phyloP scores from a whole-genome alignment of 2,329 filamentous ascomycete species.

The Pseudocercospora fuligena region DNA sequence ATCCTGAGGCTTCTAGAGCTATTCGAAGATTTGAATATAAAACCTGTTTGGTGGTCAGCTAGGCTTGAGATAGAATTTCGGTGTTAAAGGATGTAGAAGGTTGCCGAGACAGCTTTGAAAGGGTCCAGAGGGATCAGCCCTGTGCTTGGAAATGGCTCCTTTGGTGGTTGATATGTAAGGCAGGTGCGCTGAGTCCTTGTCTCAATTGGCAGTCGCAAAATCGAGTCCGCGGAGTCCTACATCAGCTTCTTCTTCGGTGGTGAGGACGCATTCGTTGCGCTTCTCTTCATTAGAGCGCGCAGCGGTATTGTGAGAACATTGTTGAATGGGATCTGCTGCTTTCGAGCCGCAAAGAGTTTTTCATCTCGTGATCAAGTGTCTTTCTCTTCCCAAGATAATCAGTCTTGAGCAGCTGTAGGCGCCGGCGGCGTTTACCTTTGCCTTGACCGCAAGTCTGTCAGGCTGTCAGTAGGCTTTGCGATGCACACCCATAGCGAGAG shows the following conservation, averaged over 20 bases:
- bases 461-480: constrained; percentile 1
- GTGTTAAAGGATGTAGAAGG: not conserved
- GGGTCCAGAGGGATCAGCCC: not conserved
- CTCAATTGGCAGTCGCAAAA: not conserved
- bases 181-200: not conserved
- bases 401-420: not conserved
- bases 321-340: not conserved
- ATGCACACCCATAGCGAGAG: not conserved
- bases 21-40: not conserved
- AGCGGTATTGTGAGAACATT: not conserved
- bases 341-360: not conserved
- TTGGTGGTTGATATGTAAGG: not conserved
- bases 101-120: not conserved
- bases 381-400: not conserved
- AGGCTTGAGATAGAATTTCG: not conserved
- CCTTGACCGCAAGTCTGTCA: not conserved
- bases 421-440: not conserved
- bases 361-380: not conserved
- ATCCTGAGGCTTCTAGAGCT: not conserved
- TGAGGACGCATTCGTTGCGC: not conserved
- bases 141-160: not conserved
- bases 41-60: constrained; percentile 3
- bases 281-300: not conserved
- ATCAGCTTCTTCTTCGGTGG: not conserved
- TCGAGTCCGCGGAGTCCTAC: not conserved